Percentiles rank a stretch among this genome's conserved stretches.
Evolutionary conservation across 805 yeast genomes (phyloP).

Genomic region (Middelhovenomyces tepae): DNA sequence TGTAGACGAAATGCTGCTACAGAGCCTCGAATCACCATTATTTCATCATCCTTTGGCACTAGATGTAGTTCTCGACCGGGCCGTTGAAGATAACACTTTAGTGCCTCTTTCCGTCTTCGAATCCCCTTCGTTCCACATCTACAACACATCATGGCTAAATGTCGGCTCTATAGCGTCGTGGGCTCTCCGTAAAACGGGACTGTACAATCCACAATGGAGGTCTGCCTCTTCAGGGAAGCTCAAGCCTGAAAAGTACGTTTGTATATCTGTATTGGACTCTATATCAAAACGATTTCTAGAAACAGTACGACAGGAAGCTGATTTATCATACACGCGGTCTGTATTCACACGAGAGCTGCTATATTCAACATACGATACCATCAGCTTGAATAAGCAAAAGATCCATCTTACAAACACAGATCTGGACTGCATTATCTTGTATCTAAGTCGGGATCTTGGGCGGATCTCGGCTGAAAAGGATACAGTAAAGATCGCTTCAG

Average conservation of each 20-base stretch:
- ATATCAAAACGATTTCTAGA: slow-evolving; percentile 10
- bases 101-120: slow-evolving; percentile 21
- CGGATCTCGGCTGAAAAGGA: slow-evolving; percentile 13
- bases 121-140: slow-evolving; percentile 2
- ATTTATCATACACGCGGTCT: slow-evolving; percentile 7
- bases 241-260: slow-evolving; percentile 21
- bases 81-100: slow-evolving; percentile 20
- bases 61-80: slow-evolving; percentile 22
- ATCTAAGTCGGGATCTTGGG: slow-evolving; percentile 18
- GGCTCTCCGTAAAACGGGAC: slow-evolving; percentile 12
- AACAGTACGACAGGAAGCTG: slow-evolving; percentile 5
- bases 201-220: slow-evolving; percentile 15
- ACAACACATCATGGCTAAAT: slow-evolving; percentile 5
- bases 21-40: slow-evolving; percentile 17
- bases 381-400: not conserved
- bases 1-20: slow-evolving; percentile 19
- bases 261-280: slow-evolving; percentile 13
- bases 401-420: slow-evolving; percentile 14
- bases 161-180: slow-evolving; percentile 11
- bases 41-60: slow-evolving; percentile 27
- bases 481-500: slow-evolving; percentile 15
- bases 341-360: slow-evolving; percentile 14
- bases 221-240: slow-evolving; percentile 18
- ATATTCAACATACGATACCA: not conserved
- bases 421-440: slow-evolving; percentile 18